phyloP scores from a whole-genome alignment of 305 asterid species.

The Rubia balearica region DNA sequence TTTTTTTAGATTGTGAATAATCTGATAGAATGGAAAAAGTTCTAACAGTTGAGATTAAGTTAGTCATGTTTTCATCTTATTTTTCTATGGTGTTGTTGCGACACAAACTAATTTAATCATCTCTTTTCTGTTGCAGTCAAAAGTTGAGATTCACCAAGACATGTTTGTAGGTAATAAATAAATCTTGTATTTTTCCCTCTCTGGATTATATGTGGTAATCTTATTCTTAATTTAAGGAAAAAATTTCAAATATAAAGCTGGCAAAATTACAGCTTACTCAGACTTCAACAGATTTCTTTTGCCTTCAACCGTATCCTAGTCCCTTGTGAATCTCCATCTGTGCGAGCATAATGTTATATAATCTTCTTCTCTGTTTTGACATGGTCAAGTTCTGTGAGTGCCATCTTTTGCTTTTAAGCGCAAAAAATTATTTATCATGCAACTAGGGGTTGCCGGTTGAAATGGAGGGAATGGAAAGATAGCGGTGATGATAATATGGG shows the following conservation, averaged over 20 bases:
- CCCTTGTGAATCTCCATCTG: neutral
- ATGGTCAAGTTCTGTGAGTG: neutral
- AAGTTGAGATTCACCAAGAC: constrained; percentile 2
- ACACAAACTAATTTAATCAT: neutral
- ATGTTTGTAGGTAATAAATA: constrained; percentile 13
- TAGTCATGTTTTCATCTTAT: neutral
- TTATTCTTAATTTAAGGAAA: neutral
- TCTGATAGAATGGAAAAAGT: neutral
- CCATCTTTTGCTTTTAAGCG: neutral
- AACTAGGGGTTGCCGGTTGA: neutral
- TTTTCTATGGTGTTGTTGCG: neutral
- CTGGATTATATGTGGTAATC: neutral
- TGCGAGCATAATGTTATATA: neutral
- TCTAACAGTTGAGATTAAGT: neutral
- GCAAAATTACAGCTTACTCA: neutral
- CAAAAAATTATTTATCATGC: neutral
- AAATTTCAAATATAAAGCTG: neutral
- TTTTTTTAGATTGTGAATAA: neutral
- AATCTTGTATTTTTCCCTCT: neutral
- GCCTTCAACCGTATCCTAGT: neutral
- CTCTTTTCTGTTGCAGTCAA: constrained; percentile 15
- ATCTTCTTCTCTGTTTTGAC: neutral
- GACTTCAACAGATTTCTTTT: neutral
- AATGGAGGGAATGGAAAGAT: neutral
- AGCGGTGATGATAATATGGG: neutral